Conservation (phyloP, 805 yeast genomes). For the Metschnikowia aberdeeniae region DNA sequence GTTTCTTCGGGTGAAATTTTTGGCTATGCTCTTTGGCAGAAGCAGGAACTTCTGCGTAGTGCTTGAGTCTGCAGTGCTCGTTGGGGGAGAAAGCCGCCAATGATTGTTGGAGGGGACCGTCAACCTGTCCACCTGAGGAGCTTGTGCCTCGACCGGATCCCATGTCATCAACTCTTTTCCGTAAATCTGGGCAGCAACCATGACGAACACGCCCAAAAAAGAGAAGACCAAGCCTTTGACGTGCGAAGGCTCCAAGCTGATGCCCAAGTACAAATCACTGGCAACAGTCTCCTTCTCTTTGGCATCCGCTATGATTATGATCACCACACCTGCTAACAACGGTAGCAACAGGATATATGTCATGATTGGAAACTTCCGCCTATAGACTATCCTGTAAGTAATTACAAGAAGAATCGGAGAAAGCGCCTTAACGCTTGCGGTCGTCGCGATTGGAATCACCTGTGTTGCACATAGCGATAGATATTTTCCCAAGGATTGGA, state of each 20-base stretch:
- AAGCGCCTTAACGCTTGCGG: conserved; percentile 64
- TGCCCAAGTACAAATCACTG: background rate
- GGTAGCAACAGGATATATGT: conserved; percentile 54
- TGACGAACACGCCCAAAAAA: conserved; percentile 61
- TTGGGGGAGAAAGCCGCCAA: background rate
- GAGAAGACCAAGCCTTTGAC: conserved; percentile 68
- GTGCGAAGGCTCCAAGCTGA: conserved; percentile 25
- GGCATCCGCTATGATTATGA: conserved; percentile 40
- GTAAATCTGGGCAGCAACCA: conserved; percentile 83
- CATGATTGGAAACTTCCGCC: conserved; percentile 45
- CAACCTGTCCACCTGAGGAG: conserved; percentile 20
- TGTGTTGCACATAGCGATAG: conserved; percentile 64
- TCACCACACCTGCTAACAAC: conserved; percentile 48
- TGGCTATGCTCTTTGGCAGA: conserved; percentile 9
- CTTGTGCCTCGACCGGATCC: conserved; percentile 32
- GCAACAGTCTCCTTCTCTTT: conserved; percentile 7
- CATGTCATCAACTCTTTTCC: conserved; percentile 72
- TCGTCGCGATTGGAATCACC: conserved; percentile 62
- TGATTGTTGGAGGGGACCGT: background rate
- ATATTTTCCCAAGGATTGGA: conserved; percentile 62
- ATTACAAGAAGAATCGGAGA: conserved; percentile 59
- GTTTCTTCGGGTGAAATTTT: conserved; percentile 16
- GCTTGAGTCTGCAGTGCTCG: background rate
- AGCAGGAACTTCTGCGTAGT: conserved; percentile 7
- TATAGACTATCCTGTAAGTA: conserved; percentile 50